Evolutionary conservation across 331 rosid genomes (phyloP), one percentile per base, ranked within the genome.

Genomic region (Quercus lobata): DNA sequence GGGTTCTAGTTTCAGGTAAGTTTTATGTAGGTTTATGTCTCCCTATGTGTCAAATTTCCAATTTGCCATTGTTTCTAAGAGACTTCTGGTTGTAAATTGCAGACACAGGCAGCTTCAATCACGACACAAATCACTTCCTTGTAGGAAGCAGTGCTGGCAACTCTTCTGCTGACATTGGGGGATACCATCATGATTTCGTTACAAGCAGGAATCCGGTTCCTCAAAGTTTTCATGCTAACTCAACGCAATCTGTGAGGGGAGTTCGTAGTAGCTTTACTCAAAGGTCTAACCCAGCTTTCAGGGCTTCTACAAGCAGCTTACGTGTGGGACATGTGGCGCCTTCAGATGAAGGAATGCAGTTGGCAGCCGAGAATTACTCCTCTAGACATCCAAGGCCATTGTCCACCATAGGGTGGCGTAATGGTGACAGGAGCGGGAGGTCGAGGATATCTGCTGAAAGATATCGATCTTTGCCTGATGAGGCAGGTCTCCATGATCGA

Each of bases 341-440:
- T 74, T 72, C 87, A 35, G 93, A 91, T 71, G 92, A 86, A 82
- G 93, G 90, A 30, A 81, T 88, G 84, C 94, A 82, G 41, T 57
- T 86, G 91, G 86, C 73, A 46, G 75, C 94, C 35, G 97, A 89
- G 74, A 81, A 81, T 86, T 87, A 88, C 83, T 11, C 84, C 53
- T 74, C 91, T n/a, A 87, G 97, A 84, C 89, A 88, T 83, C 87
- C 89, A 71, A 83, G 97, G 84, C 85, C 94, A 24, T 76, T 80
- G 80, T 71, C 87, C 78, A 60, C 81, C 24, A 52, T 61, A 60
- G 90, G 91, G 71, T 89, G 94, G 94, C 88, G 88, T 63, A 84
- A 84, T 27, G 80, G 86, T 60, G 97, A 91, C n/a, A 81, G 97
- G 80, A 85, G 74, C 76, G 88, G 97, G 80, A 88, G 97, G 82